phyloP scores from a whole-genome alignment of 257 asterid species.

The Jaltomata sinuosa region DNA sequence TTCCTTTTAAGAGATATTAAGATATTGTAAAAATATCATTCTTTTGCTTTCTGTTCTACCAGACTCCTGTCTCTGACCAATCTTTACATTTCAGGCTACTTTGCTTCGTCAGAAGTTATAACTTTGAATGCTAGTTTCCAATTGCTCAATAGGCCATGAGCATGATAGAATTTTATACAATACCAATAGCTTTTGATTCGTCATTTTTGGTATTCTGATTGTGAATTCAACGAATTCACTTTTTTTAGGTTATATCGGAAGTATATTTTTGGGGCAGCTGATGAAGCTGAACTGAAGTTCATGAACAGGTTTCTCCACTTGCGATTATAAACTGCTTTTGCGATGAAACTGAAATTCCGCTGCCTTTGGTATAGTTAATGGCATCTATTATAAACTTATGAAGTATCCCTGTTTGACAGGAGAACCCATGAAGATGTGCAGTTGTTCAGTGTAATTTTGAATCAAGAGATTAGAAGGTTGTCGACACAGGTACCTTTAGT shows the following conservation, averaged over 20 bases:
- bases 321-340: background rate
- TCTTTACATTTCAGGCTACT: background rate
- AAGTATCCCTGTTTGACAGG: conserved; percentile 28
- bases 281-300: conserved; percentile 91
- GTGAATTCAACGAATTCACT: background rate
- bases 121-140: background rate
- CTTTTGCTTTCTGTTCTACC: background rate
- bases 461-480: conserved; percentile 86
- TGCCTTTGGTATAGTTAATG: background rate
- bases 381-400: background rate
- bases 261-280: conserved; percentile 93
- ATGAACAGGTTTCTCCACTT: conserved; percentile 57
- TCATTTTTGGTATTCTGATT: background rate
- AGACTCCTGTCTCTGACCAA: background rate
- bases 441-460: conserved; percentile 63
- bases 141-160: background rate
- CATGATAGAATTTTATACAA: background rate
- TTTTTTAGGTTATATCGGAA: conserved; percentile 68
- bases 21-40: background rate
- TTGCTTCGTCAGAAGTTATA: background rate
- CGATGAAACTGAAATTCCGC: background rate
- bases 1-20: background rate
- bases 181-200: background rate
- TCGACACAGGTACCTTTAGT: conserved; percentile 63
- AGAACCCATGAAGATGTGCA: conserved; percentile 74